A percentile compares a stretch with the other conserved stretches of the same genome.
These are phyloP conservation scores for Huntiella moniliformis DNA, from an alignment of 2,329 filamentous ascomycete genomes.

Conservation along the genomic window DNA sequence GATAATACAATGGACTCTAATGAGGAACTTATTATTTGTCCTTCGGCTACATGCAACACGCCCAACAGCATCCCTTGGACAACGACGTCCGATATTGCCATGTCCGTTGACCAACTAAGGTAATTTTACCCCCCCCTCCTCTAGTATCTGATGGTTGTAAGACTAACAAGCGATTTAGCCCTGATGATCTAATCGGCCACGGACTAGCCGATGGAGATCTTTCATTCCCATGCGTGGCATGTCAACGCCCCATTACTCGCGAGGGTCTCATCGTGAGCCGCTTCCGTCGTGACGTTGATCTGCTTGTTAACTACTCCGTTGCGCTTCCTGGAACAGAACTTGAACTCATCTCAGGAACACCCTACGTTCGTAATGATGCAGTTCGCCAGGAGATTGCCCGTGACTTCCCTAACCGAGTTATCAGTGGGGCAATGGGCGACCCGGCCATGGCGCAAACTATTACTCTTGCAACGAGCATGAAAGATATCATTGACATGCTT, in stretches of 20 bases:
- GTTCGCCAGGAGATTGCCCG: conserved; percentile 14
- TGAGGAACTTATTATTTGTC: conserved; percentile 34
- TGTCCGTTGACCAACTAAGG: conserved; percentile 4
- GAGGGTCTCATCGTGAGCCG: conserved; percentile 41
- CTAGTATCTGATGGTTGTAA: background rate
- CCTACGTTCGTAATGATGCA: conserved; percentile 15
- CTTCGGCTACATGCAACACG: conserved; percentile 25
- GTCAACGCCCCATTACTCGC: conserved; percentile 31
- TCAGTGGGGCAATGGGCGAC: background rate
- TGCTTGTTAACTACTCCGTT: conserved; percentile 25
- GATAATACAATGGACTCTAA: conserved; percentile 34
- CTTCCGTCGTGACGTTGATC: conserved; percentile 37
- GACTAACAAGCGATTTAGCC: background rate
- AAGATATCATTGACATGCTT: background rate
- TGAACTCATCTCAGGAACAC: conserved; percentile 30
- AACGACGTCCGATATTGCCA: conserved; percentile 21
- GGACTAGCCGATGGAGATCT: conserved; percentile 46
- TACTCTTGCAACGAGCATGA: conserved; percentile 24
- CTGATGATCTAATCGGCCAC: conserved; percentile 21
- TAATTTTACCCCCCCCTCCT: background rate
- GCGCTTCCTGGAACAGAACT: conserved; percentile 55
- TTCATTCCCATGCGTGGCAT: conserved; percentile 28
- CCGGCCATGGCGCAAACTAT: background rate
- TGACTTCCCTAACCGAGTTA: conserved; percentile 33
- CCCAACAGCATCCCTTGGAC: conserved; percentile 39